Percentiles rank a stretch among this genome's conserved stretches.
Evolutionary conservation across 345 rosid genomes (phyloP).

Genomic region (Euphorbia tirucalli): DNA sequence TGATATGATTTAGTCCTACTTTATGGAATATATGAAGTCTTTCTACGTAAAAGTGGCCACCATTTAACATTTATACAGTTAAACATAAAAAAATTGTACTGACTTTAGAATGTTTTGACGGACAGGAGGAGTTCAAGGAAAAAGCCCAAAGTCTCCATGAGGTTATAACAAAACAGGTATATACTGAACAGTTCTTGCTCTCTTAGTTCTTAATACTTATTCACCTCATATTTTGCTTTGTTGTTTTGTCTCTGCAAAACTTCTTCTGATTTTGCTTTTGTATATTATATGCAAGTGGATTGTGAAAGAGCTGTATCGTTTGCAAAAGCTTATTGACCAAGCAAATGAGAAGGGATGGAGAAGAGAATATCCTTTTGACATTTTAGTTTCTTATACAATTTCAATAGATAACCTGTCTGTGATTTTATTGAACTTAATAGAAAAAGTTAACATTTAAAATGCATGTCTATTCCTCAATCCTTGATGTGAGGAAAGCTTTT

Average conservation of each 20-base stretch:
- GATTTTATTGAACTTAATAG: neutral
- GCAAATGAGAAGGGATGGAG: constrained; percentile 69
- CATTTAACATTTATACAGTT: neutral
- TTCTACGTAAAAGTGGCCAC: neutral
- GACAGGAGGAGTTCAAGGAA: constrained; percentile 46
- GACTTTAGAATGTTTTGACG: constrained; percentile 16
- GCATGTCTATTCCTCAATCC: neutral
- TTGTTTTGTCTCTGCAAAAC: neutral
- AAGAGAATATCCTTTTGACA: constrained; percentile 59
- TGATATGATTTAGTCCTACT: too few species aligned
- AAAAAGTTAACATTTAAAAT: neutral
- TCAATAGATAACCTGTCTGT: neutral
- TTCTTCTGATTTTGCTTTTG: neutral
- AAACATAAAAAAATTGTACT: neutral
- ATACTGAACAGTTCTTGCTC: constrained; percentile 4
- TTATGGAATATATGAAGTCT: neutral
- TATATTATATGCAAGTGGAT: constrained; percentile 39
- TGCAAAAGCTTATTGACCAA: constrained; percentile 34
- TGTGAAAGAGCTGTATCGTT: constrained; percentile 31
- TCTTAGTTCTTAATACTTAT: neutral
- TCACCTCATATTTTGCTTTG: neutral
- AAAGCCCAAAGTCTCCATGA: constrained; percentile 51
- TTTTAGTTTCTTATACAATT: neutral
- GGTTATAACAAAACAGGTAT: constrained; percentile 46
- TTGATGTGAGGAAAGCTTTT: neutral